A percentile compares a stretch with the other conserved stretches of the same genome.
Conservation (phyloP, 225 moss, liverwort and hornwort genomes). For the Marchantia polymorpha region DNA sequence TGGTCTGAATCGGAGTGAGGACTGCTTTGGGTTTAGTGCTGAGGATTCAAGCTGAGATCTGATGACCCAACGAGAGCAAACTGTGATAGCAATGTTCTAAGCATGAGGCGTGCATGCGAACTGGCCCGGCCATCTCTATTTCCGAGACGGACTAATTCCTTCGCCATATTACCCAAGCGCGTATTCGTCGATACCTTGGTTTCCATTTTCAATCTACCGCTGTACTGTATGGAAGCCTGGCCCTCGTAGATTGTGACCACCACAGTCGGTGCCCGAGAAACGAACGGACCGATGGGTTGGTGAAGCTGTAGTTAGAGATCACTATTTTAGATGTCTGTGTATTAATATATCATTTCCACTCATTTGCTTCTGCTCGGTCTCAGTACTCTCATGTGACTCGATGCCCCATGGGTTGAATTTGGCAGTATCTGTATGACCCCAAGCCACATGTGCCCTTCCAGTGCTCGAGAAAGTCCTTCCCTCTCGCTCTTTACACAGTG, state of each 20-base stretch:
- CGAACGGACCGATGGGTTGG: conserved; percentile 5
- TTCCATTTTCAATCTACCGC: neutral
- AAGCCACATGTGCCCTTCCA: no score
- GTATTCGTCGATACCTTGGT: conserved; percentile 18
- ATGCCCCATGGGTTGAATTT: no score
- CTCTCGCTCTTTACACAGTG: no score
- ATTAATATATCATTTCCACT: neutral
- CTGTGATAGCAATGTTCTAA: conserved; percentile 7
- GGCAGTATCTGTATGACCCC: no score
- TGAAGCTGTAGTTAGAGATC: conserved; percentile 7
- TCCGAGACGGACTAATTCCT: conserved; percentile 15
- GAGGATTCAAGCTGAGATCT: neutral
- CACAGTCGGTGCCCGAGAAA: conserved; percentile 5
- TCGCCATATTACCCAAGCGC: conserved; percentile 4
- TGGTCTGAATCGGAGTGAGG: conserved; percentile 5
- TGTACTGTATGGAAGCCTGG: neutral
- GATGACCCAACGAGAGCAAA: conserved; percentile 2
- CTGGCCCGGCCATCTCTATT: conserved; percentile 17
- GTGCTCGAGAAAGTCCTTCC: no score
- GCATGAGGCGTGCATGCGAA: conserved; percentile 14
- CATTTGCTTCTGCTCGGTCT: neutral
- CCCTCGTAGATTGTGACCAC: conserved; percentile 13
- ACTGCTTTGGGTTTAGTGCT: conserved; percentile 8
- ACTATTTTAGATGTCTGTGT: neutral
- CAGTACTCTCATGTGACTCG: neutral